Evolutionary conservation across 257 asterid genomes (phyloP), one percentile per base, ranked within the genome.

Genomic region (Paraleonurus japonicus): DNA sequence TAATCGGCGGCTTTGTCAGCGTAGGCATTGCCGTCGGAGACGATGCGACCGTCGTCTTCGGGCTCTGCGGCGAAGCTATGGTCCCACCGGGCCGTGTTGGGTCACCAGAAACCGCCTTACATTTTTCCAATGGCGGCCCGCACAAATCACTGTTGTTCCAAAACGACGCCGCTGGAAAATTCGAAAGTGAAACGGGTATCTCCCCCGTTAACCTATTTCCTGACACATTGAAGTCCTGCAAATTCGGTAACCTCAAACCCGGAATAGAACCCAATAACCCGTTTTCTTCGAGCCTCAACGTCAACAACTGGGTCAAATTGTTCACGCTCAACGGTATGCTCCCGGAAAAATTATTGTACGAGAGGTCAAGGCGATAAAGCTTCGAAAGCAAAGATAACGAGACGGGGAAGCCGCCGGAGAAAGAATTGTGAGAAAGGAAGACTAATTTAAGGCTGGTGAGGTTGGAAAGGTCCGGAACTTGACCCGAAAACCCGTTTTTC

Each of bases 151-250:
- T 28, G 77, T 93, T 93, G 27, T 69, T 50, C 55, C 16, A 16
- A 75, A 89, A 94, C 10, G 96, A 81, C 1, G 96, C 70, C 39
- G 59, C 57, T 0, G 90, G 87, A 65, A 87, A 91, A 19, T 75
- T 75, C 24, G 96, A 81, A 3, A 94, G 83, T 0, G 88, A 84
- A 70, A 9, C 11, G 35, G 97, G 97, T 53, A 89, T 84, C 57
- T 73, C 65, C 9, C 97, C 84, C 1, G 76, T 64, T 4, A 84
- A 66, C 35, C 78, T 54, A 16, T 94, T 94, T 0, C 86, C 83
- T 0, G 97, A 89, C 13, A 85, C 92, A 12, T 91, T 94, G 47
- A 94, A 91, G 24, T 91, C 95, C 72, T 84, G 90, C 47, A 94
- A 77, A 47, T 76, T 84, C 0, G 76, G 84, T 16, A 87, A 23